Evolutionary conservation across 2,329 filamentous ascomycete species (phyloP).

Genomic region (Dothideomycetes sp.): DNA sequence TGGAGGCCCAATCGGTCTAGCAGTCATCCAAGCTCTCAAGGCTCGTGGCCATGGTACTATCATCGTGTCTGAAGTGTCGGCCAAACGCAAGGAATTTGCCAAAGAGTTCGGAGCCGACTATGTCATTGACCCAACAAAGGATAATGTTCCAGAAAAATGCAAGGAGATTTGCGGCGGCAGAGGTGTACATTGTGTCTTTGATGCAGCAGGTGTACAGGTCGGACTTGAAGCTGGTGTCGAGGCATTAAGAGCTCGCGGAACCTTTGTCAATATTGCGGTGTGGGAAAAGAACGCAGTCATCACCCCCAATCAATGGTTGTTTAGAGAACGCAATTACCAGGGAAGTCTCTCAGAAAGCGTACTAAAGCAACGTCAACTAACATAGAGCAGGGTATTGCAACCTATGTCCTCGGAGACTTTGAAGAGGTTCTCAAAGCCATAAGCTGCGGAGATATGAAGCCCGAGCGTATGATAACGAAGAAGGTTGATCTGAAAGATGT

Average conservation of each 20-base stretch:
- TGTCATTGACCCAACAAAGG: conserved; percentile 42
- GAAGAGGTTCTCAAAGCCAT: conserved; percentile 40
- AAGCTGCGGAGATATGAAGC: conserved; percentile 34
- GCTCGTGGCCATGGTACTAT: conserved; percentile 39
- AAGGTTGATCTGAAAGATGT: conserved; percentile 38
- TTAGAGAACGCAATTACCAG: conserved; percentile 45
- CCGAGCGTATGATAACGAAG: conserved; percentile 42
- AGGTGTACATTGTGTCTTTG: conserved; percentile 44
- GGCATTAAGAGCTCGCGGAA: conserved; percentile 41
- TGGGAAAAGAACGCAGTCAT: conserved; percentile 46
- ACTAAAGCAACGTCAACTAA: background rate
- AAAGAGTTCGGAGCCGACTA: conserved; percentile 43
- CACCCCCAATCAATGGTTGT: conserved; percentile 42
- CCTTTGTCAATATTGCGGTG: conserved; percentile 47
- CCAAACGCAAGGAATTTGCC: conserved; percentile 40
- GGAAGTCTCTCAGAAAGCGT: conserved; percentile 15
- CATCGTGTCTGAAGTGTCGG: conserved; percentile 45
- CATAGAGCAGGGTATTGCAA: conserved; percentile 33
- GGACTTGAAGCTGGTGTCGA: conserved; percentile 42
- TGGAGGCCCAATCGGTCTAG: conserved; percentile 45
- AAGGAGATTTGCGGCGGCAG: conserved; percentile 33
- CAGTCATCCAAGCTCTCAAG: conserved; percentile 39
- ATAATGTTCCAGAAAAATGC: conserved; percentile 38
- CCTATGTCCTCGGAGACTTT: conserved; percentile 44
- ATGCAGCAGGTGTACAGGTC: conserved; percentile 45